Evolutionary conservation across 176 grass and related monocot genomes (phyloP).

Genomic region (Hsuehochloa calcarea): DNA sequence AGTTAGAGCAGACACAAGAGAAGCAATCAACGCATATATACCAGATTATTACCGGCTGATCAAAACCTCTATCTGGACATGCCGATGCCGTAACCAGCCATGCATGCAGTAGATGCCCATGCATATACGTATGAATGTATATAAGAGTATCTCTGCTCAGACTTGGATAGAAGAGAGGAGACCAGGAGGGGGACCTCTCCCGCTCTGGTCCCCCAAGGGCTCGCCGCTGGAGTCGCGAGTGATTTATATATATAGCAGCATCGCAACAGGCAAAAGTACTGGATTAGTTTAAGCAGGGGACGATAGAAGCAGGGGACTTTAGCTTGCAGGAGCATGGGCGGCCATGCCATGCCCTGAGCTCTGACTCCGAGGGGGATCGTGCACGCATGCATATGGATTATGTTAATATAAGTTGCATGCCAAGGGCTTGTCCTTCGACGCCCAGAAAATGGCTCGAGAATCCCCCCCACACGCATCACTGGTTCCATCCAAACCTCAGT

Average conservation of each 20-base stretch:
- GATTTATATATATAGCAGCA: constrained; percentile 43
- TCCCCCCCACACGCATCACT: constrained; percentile 1
- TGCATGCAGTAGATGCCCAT: background rate
- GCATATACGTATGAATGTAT: background rate
- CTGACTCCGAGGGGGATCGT: constrained; percentile 32
- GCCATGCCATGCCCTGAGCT: constrained; percentile 35
- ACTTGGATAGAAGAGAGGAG: constrained; percentile 41
- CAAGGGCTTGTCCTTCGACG: constrained; percentile 30
- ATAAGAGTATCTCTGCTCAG: background rate
- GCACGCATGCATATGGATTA: background rate
- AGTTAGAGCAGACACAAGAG: background rate
- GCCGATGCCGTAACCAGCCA: background rate
- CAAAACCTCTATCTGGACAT: background rate
- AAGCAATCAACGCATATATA: background rate
- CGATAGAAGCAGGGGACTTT: background rate
- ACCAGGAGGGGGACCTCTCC: constrained; percentile 22
- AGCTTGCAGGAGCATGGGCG: constrained; percentile 33
- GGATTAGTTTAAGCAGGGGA: constrained; percentile 10
- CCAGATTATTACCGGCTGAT: background rate
- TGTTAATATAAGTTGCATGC: background rate
- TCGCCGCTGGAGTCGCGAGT: background rate
- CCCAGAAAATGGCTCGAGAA: constrained; percentile 23
- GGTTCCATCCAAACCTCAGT: constrained; percentile 22
- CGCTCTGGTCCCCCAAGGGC: constrained; percentile 25
- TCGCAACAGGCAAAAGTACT: background rate